A percentile compares a stretch with the other conserved stretches of the same genome.
Evolutionary conservation across 768 basidiomycete genomes (phyloP).

Genomic region (Lactifluus subvellereus): DNA sequence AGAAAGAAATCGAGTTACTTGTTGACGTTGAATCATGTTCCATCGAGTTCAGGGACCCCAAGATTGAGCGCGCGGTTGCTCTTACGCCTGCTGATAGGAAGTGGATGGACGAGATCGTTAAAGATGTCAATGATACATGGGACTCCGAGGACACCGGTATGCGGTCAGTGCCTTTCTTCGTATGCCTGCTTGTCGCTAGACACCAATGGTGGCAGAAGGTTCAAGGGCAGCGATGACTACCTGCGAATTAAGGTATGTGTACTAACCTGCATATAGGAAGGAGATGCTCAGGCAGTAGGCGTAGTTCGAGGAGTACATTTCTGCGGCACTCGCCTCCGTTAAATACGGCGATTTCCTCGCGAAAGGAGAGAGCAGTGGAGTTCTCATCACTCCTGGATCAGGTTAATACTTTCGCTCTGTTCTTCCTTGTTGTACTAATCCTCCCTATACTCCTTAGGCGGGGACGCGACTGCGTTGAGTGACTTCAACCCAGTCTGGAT

Average conservation of each 20-base stretch:
- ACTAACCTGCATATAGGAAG: neutral
- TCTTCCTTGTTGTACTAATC: neutral
- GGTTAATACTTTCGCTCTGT: conserved; percentile 29
- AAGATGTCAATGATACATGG: conserved; percentile 81
- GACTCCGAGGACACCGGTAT: conserved; percentile 50
- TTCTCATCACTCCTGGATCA: conserved; percentile 63
- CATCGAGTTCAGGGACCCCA: conserved; percentile 83
- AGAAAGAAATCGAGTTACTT: conserved; percentile 84
- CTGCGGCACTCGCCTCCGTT: conserved; percentile 78
- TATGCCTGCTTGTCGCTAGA: neutral
- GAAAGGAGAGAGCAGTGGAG: conserved; percentile 56
- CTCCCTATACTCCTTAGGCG: conserved; percentile 32
- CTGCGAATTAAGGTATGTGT: conserved; percentile 67
- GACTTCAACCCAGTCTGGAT: conserved; percentile 91
- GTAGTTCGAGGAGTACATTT: conserved; percentile 92
- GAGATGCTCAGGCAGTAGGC: neutral
- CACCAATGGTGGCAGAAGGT: conserved; percentile 41
- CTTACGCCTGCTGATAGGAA: conserved; percentile 91
- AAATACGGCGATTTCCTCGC: conserved; percentile 84
- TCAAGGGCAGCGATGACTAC: conserved; percentile 96
- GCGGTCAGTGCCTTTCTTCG: conserved; percentile 58
- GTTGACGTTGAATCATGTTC: conserved; percentile 84
- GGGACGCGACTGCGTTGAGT: conserved; percentile 52
- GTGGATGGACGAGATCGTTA: conserved; percentile 95
- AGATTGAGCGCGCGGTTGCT: conserved; percentile 67